A percentile compares a stretch with the other conserved stretches of the same genome.
Evolutionary conservation across 305 asterid genomes (phyloP).

Genomic region (Rubia balearica): DNA sequence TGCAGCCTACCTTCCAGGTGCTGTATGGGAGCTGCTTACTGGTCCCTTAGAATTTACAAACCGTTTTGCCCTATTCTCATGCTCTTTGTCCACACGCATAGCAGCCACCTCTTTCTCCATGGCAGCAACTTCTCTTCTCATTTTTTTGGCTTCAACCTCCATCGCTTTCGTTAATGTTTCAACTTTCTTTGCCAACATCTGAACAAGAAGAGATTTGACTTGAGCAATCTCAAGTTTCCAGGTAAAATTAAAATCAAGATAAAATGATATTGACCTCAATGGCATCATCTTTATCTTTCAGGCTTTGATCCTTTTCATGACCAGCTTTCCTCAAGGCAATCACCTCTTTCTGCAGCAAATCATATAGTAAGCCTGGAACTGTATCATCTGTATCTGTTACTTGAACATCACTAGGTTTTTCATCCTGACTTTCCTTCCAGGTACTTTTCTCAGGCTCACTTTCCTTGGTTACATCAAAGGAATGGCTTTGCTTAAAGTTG

Average conservation of each 20-base stretch:
- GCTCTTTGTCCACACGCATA: constrained; percentile 89
- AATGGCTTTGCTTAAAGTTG: constrained; percentile 81
- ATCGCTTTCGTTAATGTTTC: constrained; percentile 94
- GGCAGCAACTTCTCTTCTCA: constrained; percentile 97
- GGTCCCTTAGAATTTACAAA: constrained; percentile 61
- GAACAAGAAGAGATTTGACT: constrained; percentile 20
- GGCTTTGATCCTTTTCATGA: constrained; percentile 95
- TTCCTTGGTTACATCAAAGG: constrained; percentile 87
- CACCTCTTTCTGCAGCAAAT: constrained; percentile 87
- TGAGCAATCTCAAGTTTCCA: constrained; percentile 5
- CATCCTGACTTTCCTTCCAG: constrained; percentile 73
- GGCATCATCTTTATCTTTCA: constrained; percentile 96
- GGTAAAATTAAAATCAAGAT: constrained; percentile 2
- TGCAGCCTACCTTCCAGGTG: constrained; percentile 76
- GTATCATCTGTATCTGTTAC: constrained; percentile 62
- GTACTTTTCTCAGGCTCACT: constrained; percentile 51
- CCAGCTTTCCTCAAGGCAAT: constrained; percentile 81
- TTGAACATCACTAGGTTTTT: constrained; percentile 49
- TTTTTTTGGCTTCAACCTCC: constrained; percentile 98
- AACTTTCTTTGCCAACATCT: constrained; percentile 97
- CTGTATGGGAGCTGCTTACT: constrained; percentile 58
- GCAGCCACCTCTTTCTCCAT: constrained; percentile 99
- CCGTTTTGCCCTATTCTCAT: constrained; percentile 71
- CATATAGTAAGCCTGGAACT: constrained; percentile 59
- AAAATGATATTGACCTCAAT: constrained; percentile 66